These are phyloP conservation scores for Apiotrichum domesticum DNA, from an alignment of 1,284 basidiomycete genomes.

Conservation along the genomic window DNA sequence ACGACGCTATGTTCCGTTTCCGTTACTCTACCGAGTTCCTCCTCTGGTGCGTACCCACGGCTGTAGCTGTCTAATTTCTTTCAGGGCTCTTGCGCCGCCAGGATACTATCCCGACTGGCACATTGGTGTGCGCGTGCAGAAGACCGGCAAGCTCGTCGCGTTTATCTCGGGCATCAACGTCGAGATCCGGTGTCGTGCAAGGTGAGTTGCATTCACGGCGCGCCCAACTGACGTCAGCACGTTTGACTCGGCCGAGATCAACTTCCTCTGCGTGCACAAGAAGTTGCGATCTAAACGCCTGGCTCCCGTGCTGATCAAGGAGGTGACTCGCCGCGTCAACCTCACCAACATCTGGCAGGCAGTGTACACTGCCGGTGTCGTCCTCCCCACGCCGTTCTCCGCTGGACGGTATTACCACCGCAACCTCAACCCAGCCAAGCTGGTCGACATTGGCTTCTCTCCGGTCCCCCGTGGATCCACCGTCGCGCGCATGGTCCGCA, in stretches of 20 bases:
- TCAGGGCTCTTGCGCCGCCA: slow-evolving; percentile 88
- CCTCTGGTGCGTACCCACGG: slow-evolving; percentile 59
- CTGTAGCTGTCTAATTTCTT: slow-evolving; percentile 4
- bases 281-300: slow-evolving; percentile 93
- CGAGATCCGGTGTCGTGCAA: slow-evolving; percentile 66
- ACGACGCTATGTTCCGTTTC: slow-evolving; percentile 92
- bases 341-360: slow-evolving; percentile 91
- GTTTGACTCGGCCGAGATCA: slow-evolving; percentile 80
- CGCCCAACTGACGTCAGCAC: slow-evolving; percentile 49
- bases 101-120: slow-evolving; percentile 94
- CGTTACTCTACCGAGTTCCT: slow-evolving; percentile 93
- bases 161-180: slow-evolving; percentile 96
- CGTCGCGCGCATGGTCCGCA: slow-evolving; percentile 72
- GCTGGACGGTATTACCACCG: slow-evolving; percentile 90
- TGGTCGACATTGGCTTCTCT: slow-evolving; percentile 88
- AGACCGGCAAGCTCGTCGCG: slow-evolving; percentile 89
- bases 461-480: slow-evolving; percentile 76
- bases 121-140: slow-evolving; percentile 83
- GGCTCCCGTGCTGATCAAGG: slow-evolving; percentile 95
- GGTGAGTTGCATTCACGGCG: slow-evolving; percentile 53
- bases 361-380: slow-evolving; percentile 88
- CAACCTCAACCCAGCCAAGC: slow-evolving; percentile 82
- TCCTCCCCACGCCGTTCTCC: slow-evolving; percentile 83
- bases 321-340: slow-evolving; percentile 90
- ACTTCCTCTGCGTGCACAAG: slow-evolving; percentile 98